phyloP scores from a whole-genome alignment of 2,329 filamentous ascomycete species.

The Mycocentrospora acerina region DNA sequence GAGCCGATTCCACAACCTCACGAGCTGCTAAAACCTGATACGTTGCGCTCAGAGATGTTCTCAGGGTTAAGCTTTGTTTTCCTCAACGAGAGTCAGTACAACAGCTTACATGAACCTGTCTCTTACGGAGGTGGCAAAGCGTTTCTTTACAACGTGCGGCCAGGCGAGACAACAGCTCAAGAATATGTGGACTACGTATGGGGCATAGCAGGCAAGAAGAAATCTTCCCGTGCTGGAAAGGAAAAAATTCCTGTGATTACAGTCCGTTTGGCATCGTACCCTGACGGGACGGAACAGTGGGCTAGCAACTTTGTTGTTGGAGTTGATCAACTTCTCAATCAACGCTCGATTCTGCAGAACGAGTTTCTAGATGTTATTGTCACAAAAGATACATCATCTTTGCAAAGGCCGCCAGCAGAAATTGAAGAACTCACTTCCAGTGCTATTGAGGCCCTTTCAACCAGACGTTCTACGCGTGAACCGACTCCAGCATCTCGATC shows the following conservation, averaged over 20 bases:
- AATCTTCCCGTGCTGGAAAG: constrained; percentile 62
- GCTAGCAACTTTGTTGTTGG: constrained; percentile 67
- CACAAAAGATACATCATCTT: constrained; percentile 69
- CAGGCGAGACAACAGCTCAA: constrained; percentile 66
- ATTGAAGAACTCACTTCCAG: constrained; percentile 28
- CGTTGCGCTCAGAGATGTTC: constrained; percentile 69
- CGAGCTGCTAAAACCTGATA: constrained; percentile 71
- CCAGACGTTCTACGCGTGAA: constrained; percentile 16
- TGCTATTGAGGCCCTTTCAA: constrained; percentile 12
- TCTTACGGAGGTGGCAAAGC: constrained; percentile 82
- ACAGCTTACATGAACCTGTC: constrained; percentile 72
- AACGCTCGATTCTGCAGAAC: constrained; percentile 82
- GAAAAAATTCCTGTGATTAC: constrained; percentile 74
- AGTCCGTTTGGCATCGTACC: constrained; percentile 63
- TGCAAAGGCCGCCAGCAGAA: constrained; percentile 65
- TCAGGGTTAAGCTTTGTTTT: constrained; percentile 89
- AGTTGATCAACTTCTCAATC: constrained; percentile 72
- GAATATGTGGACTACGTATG: constrained; percentile 80
- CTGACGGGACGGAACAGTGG: constrained; percentile 60
- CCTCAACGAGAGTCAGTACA: constrained; percentile 72
- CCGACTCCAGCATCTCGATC: constrained; percentile 18
- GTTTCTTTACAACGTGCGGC: constrained; percentile 62
- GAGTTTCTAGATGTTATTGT: constrained; percentile 92
- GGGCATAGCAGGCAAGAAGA: constrained; percentile 72
- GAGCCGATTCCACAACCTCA: constrained; percentile 71